Evolutionary conservation across 306 rosid genomes (phyloP), one percentile per base, ranked within the genome.

Genomic region (Vigna hirtella): DNA sequence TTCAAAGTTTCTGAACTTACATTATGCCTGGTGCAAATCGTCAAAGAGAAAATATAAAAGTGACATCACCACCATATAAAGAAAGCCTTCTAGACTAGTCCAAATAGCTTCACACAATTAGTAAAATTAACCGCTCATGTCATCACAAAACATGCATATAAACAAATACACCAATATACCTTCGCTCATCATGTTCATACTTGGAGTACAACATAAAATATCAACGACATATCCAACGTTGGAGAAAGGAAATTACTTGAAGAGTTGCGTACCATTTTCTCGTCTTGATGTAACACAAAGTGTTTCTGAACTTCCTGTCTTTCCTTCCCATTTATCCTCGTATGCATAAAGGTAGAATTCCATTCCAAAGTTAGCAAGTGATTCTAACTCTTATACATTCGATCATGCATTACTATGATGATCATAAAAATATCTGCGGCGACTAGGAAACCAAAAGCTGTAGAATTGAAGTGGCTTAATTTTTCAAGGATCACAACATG

Each of bases 231-330:
- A 26, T 28, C 70, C 77, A 75, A 42, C 42, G 28, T 52, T 6
- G 61, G 22, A n/a, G 57, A 34, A 80, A 58, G 69, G 53, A 83
- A 77, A 76, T 77, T 42, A 28, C 82, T 77, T 70, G 51, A 77
- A 85, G 51, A 71, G 73, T 80, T 69, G 70, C 81, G 79, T 83
- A 87, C 82, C 85, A 82, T 73, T 72, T 69, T 69, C 50, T 76
- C 49, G 14, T 59, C 73, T 74, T 55, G 56, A 73, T 7, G 49
- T 56, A 52, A 62, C 72, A 59, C 73, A 24, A 62, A 51, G 58
- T 69, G 65, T 45, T 9, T 78, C 26, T 66, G 48, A 49, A 6
- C 59, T 53, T 53, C 67, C 78, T 26, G 14, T 63, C 26, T 15
- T 34, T 56, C 77, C 32, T 77, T 78, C 80, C 77, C 66, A 67